Evolutionary conservation across 306 rosid species (phyloP), one percentile per base, ranked within the genome.

Genomic region (Carpinus fangiana): DNA sequence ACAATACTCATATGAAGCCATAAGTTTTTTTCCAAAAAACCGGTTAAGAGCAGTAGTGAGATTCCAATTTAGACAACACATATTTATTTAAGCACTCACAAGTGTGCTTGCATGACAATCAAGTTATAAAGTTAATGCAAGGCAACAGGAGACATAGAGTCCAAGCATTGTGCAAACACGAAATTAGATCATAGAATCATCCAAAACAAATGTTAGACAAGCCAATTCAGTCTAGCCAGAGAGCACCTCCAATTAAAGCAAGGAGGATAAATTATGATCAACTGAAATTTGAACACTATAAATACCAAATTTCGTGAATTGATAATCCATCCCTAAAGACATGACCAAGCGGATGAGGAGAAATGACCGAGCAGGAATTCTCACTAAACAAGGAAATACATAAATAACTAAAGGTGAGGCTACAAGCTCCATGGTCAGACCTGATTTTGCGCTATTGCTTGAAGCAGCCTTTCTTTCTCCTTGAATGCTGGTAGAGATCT

Each of bases 381-480:
- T 61, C 45, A 64, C 23, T 8, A 20, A 45, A 48, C 8, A 65
- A 17, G 28, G 9, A 48, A 72, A 73, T 21, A 56, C 45, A 20
- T 26, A 56, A n/a, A 13, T 75, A 68, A 72, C 55, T 70, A 82
- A 79, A 47, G 71, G 45, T 16, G 51, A 72, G 43, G 60, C 13
- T 11, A 45, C 43, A 73, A 5, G 55, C 43, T 66, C 43, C 14
- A 55, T 17, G 74, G 70, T 28, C 16, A 75, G 36, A 88, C 91
- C 89, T 88, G 91, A 83, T 88, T 88, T 76, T 57, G 82, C 28
- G 91, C 91, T 78, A 88, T 88, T 61, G 89, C 91, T 79, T 78
- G 85, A 60, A 88, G 91, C 78, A 88, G 56, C 79, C 77, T 85
- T 57, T 78, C 89, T 76, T 85, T 88, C 87, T 85, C 91, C 80